phyloP scores from a whole-genome alignment of 2,329 filamentous ascomycete species.

The Ploettnerulaceae sp. region DNA sequence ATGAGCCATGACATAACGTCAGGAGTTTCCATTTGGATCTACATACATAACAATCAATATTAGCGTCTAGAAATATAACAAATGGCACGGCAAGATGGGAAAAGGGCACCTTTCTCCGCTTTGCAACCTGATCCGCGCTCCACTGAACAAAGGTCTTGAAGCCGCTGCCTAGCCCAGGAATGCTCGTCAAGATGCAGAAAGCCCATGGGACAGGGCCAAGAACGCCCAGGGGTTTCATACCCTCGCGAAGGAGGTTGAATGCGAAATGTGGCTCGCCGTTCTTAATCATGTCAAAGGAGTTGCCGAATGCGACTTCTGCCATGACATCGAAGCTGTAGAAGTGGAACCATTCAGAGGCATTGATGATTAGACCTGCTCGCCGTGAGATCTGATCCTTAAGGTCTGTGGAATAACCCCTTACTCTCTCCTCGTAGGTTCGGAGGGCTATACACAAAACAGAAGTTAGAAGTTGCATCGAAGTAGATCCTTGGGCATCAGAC shows the following conservation, averaged over 20 bases:
- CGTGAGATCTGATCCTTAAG: constrained; percentile 16
- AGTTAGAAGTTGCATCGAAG: background rate
- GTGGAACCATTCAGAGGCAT: constrained; percentile 24
- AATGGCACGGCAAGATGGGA: background rate
- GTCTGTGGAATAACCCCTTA: constrained; percentile 18
- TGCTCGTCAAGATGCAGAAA: constrained; percentile 15
- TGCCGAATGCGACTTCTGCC: constrained; percentile 28
- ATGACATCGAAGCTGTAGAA: constrained; percentile 29
- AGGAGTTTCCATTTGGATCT: constrained; percentile 10
- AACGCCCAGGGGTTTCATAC: constrained; percentile 13
- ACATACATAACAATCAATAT: background rate
- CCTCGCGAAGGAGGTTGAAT: constrained; percentile 16
- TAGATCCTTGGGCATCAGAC: too few relatives aligned
- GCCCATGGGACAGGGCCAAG: constrained; percentile 25
- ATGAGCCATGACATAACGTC: constrained; percentile 21
- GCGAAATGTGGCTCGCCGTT: constrained; percentile 14
- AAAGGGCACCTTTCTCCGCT: constrained; percentile 14
- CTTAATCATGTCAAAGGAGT: constrained; percentile 27
- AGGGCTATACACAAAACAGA: constrained; percentile 16
- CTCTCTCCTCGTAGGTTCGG: constrained; percentile 23
- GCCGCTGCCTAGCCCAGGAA: constrained; percentile 16
- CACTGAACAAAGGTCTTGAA: constrained; percentile 15
- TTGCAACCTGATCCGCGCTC: constrained; percentile 13
- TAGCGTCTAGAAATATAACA: background rate
- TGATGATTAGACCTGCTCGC: constrained; percentile 18